These are phyloP conservation scores for Pseudopediastrum boryanum DNA, from an alignment of 139 green algal species.

Conservation along the genomic window DNA sequence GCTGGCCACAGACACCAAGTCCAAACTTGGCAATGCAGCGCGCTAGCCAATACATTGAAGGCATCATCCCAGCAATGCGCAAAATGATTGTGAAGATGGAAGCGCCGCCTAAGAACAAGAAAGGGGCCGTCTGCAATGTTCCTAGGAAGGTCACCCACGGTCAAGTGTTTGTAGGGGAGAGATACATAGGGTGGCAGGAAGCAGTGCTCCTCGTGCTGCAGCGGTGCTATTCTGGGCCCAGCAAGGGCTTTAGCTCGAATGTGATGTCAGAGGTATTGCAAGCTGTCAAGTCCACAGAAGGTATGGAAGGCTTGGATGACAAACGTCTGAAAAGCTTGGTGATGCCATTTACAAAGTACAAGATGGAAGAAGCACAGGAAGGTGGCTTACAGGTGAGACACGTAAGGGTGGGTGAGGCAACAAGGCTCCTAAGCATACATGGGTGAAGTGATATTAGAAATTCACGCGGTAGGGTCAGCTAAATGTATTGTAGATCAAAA, in stretches of 20 bases:
- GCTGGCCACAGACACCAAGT: slow-evolving; percentile 71
- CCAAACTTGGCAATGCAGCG: slow-evolving; percentile 82
- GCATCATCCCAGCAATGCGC: slow-evolving; percentile 69
- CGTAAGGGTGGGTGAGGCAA: slow-evolving; percentile 2
- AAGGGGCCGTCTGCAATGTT: slow-evolving; percentile 43
- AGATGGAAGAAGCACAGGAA: slow-evolving; percentile 75
- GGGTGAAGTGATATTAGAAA: too few relatives aligned
- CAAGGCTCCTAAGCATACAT: too few relatives aligned
- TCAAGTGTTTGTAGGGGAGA: slow-evolving; percentile 74
- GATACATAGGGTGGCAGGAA: slow-evolving; percentile 88
- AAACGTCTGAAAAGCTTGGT: slow-evolving; percentile 81
- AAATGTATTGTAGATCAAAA: too few relatives aligned
- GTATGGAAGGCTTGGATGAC: slow-evolving; percentile 48
- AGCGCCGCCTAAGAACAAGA: slow-evolving; percentile 82
- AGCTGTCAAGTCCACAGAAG: slow-evolving; percentile 47
- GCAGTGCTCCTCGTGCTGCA: slow-evolving; percentile 50
- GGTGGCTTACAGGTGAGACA: slow-evolving; percentile 72
- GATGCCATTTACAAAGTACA: slow-evolving; percentile 95
- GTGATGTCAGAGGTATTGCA: slow-evolving; percentile 41
- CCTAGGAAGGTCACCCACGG: slow-evolving; percentile 49
- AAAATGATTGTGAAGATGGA: slow-evolving; percentile 85
- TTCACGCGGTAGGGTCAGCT: too few relatives aligned
- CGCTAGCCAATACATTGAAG: slow-evolving; percentile 63
- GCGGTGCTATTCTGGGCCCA: slow-evolving; percentile 41
- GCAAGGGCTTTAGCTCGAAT: slow-evolving; percentile 54